Percentiles rank a stretch among this genome's conserved stretches.
phyloP scores from a whole-genome alignment of 257 asterid species.

The Solanum lycopersicoides region DNA sequence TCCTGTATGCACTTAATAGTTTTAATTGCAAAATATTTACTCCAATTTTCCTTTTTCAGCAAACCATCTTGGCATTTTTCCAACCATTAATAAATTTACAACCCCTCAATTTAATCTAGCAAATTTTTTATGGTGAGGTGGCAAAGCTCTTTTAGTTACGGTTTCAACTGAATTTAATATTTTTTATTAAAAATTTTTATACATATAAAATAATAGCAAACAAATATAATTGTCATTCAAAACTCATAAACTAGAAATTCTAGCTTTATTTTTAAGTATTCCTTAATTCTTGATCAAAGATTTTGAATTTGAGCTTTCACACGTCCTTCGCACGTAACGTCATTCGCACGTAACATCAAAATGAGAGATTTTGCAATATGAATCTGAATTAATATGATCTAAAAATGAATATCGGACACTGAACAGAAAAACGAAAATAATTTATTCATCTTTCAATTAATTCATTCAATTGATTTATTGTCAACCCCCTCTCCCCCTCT shows the following conservation, averaged over 20 bases:
- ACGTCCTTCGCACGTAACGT: neutral
- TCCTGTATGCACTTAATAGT: neutral
- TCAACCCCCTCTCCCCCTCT: slow-evolving; percentile 10
- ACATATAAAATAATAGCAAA: neutral
- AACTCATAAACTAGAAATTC: neutral
- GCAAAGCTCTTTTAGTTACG: neutral
- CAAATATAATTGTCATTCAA: neutral
- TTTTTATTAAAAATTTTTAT: neutral
- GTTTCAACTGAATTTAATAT: neutral
- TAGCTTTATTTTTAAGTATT: neutral
- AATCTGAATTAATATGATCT: neutral
- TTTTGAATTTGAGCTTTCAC: neutral
- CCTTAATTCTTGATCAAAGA: neutral
- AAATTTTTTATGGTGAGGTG: neutral
- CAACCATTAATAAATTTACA: slow-evolving; percentile 1
- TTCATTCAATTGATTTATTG: slow-evolving; percentile 8
- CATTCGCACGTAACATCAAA: too few species aligned
- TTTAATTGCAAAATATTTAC: slow-evolving; percentile 4
- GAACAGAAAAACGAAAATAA: neutral
- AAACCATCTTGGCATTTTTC: slow-evolving; percentile 12
- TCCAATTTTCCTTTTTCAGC: slow-evolving; percentile 7
- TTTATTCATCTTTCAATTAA: slow-evolving; percentile 6
- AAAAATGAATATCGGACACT: neutral
- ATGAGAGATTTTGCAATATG: neutral
- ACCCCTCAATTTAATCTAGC: slow-evolving; percentile 14